Evolutionary conservation across 2,329 filamentous ascomycete species (phyloP).

Genomic region (Blastomyces parvus): DNA sequence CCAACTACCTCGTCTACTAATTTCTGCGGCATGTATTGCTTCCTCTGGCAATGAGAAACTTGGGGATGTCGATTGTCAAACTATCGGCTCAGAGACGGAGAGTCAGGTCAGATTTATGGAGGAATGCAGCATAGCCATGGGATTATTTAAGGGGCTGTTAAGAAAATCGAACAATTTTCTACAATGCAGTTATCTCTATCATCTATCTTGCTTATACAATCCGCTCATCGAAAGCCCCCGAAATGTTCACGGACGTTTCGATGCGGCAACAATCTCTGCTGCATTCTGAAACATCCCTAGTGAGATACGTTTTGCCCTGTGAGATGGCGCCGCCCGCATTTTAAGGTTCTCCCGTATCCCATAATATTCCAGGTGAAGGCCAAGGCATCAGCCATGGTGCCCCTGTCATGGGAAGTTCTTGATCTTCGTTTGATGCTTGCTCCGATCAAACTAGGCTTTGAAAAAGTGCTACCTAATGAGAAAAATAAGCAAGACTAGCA

Average conservation of each 20-base stretch:
- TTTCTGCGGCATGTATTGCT: neutral
- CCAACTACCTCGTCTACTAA: neutral
- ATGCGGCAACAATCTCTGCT: conserved; percentile 2
- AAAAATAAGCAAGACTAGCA: neutral
- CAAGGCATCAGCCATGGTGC: conserved; percentile 13
- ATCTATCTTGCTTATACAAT: neutral
- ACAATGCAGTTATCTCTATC: neutral
- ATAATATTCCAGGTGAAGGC: conserved; percentile 8
- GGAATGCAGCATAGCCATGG: neutral
- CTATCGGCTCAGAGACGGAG: neutral
- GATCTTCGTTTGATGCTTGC: conserved; percentile 13
- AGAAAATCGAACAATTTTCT: neutral
- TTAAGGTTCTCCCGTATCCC: neutral
- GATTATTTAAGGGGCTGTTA: neutral
- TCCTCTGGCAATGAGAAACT: neutral
- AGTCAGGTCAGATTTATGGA: neutral
- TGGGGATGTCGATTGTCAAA: neutral
- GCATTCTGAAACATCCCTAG: conserved; percentile 10
- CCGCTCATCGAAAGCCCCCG: neutral
- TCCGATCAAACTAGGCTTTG: conserved; percentile 12
- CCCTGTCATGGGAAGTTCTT: conserved; percentile 14
- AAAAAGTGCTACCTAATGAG: neutral
- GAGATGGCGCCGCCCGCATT: conserved; percentile 1
- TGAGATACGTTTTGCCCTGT: neutral
- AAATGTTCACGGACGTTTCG: conserved; percentile 10